phyloP scores from a whole-genome alignment of 352 stramenopile genomes.

The Globisporangium irregulare region DNA sequence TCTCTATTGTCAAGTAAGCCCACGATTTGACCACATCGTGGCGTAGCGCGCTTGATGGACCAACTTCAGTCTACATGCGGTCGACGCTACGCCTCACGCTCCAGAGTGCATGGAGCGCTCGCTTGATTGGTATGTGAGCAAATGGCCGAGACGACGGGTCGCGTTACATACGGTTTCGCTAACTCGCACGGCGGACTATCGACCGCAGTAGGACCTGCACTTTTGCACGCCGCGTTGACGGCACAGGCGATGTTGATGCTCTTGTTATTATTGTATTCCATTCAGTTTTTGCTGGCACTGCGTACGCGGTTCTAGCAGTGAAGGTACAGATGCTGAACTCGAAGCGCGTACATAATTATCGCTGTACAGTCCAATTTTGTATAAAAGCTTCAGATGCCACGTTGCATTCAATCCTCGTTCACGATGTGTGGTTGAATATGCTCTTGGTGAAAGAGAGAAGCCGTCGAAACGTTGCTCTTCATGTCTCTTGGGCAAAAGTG shows the following conservation, averaged over 20 bases:
- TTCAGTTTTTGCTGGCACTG: neutral
- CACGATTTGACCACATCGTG: neutral
- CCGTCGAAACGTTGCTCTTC: neutral
- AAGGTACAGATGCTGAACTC: neutral
- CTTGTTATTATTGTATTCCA: neutral
- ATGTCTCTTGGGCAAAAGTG: neutral
- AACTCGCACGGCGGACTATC: constrained; percentile 1
- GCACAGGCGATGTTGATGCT: neutral
- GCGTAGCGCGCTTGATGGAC: neutral
- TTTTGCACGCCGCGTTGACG: neutral
- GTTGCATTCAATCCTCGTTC: neutral
- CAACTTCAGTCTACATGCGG: neutral
- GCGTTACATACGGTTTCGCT: neutral
- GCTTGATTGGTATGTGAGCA: neutral
- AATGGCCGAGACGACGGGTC: neutral
- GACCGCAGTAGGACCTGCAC: neutral
- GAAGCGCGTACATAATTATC: neutral
- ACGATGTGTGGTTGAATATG: neutral
- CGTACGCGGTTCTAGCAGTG: neutral
- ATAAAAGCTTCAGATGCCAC: neutral
- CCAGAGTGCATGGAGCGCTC: neutral
- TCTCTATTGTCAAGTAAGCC: neutral
- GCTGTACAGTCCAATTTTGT: neutral
- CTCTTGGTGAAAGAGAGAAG: neutral
- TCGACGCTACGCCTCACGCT: neutral